Evolutionary conservation across 2,329 filamentous ascomycete genomes (phyloP), one percentile per base, ranked within the genome.

Genomic region (Hypoxylon sp.): DNA sequence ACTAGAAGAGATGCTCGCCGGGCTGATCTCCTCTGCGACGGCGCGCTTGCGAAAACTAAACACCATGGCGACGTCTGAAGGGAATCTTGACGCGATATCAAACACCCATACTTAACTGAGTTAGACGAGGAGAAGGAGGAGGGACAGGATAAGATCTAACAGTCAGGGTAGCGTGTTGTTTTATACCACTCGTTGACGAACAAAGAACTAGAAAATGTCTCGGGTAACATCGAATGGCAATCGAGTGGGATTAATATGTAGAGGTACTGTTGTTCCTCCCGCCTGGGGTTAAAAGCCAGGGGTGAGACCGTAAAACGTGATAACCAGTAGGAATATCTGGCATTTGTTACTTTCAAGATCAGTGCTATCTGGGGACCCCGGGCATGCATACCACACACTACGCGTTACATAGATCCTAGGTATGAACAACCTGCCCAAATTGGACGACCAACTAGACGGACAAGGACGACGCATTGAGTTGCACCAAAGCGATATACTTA

Each of bases 31-130:
- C 28, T 69, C 67, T 16, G 56, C 38, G 46, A 60, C 59, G 49
- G 33, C 61, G 20, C 71, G 71, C 59, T 69, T 72, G 52, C 73
- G 73, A 44, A 73, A 71, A 44, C 59, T 68, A 65, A 74, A 74
- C 38, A 46, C 59, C 70, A 72, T 72, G 14, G 56, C 61, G 61
- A 44, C 46, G 24, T 57, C 51, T 53, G 32, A 42, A 18, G 14
- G 45, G 30, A 46, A 32, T 24, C n/a, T 28, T 12, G 16, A 24
- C 38, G 48, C 48, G 40, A 49, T 65, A 46, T 57, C 18, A 56
- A 22, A 26, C 42, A 26, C n/a, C 65, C 50, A 54, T 50, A 20
- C 30, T 40, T 46, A 24, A 49, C 26, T 32, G 11, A 16, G 30
- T 24, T 52, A 51, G 20, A 28, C 4, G 36, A 55, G 26, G 11